Evolutionary conservation across 805 yeast species (phyloP).

Genomic region (Wickerhamomyces kurtzmanii): DNA sequence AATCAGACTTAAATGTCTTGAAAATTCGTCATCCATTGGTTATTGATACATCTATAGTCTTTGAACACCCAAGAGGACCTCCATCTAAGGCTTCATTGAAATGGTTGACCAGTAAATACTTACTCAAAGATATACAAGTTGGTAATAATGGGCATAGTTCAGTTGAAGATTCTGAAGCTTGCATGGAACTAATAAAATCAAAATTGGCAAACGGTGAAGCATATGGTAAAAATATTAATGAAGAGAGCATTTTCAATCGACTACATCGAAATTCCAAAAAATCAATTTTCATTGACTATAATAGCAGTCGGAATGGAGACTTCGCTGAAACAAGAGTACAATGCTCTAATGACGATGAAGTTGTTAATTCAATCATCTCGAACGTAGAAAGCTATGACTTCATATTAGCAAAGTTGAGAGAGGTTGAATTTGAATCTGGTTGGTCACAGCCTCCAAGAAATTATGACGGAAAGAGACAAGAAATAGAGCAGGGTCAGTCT

Average conservation of each 20-base stretch:
- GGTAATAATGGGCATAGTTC: slow-evolving; percentile 78
- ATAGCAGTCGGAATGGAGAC: slow-evolving; percentile 14
- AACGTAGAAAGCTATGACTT: slow-evolving; percentile 34
- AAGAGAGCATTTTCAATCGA: slow-evolving; percentile 31
- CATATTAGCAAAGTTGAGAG: slow-evolving; percentile 45
- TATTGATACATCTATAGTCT: slow-evolving; percentile 72
- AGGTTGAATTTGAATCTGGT: slow-evolving; percentile 37
- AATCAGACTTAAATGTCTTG: slow-evolving; percentile 69
- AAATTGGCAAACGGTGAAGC: slow-evolving; percentile 58
- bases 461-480: slow-evolving; percentile 1
- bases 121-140: slow-evolving; percentile 54
- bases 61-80: slow-evolving; percentile 75
- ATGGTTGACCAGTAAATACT: slow-evolving; percentile 50
- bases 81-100: slow-evolving; percentile 73
- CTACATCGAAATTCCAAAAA: slow-evolving; percentile 20
- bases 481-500: slow-evolving; percentile 2
- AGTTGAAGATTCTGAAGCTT: slow-evolving; percentile 73
- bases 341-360: slow-evolving; percentile 52
- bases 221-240: slow-evolving; percentile 45
- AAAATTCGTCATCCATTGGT: slow-evolving; percentile 62
- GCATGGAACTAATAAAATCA: slow-evolving; percentile 64
- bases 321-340: slow-evolving; percentile 26
- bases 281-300: slow-evolving; percentile 24
- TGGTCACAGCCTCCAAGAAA: slow-evolving; percentile 12
- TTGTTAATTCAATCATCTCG: slow-evolving; percentile 29